Conservation (phyloP, 2,329 filamentous ascomycete species). For the Lachnellula subtilissima region DNA sequence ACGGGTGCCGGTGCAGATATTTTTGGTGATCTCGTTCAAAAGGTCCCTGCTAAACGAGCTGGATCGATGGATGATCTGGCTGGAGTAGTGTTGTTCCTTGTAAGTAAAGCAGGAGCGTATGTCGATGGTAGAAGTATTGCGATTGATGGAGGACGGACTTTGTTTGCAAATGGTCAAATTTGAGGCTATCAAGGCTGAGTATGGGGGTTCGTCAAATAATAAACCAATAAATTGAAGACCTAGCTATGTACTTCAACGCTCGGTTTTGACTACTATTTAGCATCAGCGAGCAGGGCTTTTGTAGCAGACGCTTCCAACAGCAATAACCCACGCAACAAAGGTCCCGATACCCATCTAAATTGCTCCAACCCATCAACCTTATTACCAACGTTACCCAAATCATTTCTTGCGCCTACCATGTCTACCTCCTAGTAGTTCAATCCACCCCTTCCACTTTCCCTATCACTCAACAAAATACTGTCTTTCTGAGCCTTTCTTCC, state of each 20-base stretch:
- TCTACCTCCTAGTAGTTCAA: neutral
- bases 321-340: no score
- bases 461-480: constrained; percentile 1
- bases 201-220: no score
- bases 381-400: neutral
- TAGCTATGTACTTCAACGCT: no score
- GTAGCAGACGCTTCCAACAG: no score
- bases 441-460: neutral
- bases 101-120: constrained; percentile 39
- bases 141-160: constrained; percentile 37
- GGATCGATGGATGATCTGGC: constrained; percentile 39
- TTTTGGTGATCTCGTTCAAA: constrained; percentile 38
- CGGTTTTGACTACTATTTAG: no score
- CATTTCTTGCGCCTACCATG: neutral
- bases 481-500: neutral
- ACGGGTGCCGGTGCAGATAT: constrained; percentile 36
- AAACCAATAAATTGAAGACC: no score
- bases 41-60: constrained; percentile 36
- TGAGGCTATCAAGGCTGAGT: constrained; percentile 7
- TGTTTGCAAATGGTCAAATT: constrained; percentile 38
- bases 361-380: neutral
- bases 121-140: constrained; percentile 37
- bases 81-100: constrained; percentile 39
- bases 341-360: neutral
- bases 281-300: no score